Evolutionary conservation across 73 alveolate species (phyloP), one percentile per base, ranked within the genome.

Genomic region (Symbiodinium natans): DNA sequence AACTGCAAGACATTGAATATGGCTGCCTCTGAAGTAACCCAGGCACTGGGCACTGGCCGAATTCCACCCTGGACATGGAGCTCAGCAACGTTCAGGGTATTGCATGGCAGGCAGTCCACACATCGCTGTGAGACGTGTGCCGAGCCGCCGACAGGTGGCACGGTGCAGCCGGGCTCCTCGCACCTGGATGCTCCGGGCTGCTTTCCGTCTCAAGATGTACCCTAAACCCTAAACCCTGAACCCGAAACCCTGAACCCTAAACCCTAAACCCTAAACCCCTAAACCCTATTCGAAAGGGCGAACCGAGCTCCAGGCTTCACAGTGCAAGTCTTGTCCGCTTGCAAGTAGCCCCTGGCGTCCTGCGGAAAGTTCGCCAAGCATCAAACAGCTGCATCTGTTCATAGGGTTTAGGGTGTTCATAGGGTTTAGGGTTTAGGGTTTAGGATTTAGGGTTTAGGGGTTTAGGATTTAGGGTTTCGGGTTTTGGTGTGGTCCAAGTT

Each of bases 1-100:
- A 52, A 27, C 68, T 52, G 68, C 68, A n/a, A n/a, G n/a, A n/a
- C n/a, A n/a, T n/a, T n/a, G n/a, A n/a, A n/a, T n/a, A n/a, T n/a
- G n/a, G n/a, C 63, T 27, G 48, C 93, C 93, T 85, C 93, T 3
- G 93, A 85, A 63, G 82, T 85, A 8, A 85, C 82, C 93, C 93
- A 85, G 3, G 56, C 93, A 38, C 82, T 85, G 33, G 93, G 93
- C 63, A 85, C 93, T 10, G 93, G 93, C 25, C 52, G 80, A 31
- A 85, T 85, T 29, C 93, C 93, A 25, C 54, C 93, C 93, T 85
- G 2, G 34, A 39, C 15, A 21, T 7, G 48, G 7, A 46, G 33
- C 23, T 5, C 41, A 1, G 5, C 25, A 8, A 29, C 2, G n/a
- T 25, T 27, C 25, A 10, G 71, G 73, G 7, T 4, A 10, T 17